These are phyloP conservation scores for Stachybotrys chlorohalonatus DNA, from an alignment of 2,329 filamentous ascomycete species.

Conservation along the genomic window DNA sequence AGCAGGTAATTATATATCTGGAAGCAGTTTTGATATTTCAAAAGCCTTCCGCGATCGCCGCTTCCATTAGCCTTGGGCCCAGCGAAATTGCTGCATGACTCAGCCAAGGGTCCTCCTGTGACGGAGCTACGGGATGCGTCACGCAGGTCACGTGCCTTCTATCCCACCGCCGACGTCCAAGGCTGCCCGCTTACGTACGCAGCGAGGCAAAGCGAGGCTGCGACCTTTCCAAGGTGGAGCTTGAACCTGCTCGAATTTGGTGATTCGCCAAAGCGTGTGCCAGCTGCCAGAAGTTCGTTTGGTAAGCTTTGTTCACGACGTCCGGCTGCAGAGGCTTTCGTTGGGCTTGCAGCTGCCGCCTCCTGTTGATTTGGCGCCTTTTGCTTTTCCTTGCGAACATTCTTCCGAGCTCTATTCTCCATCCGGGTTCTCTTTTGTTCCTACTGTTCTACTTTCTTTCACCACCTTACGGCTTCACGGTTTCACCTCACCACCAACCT, in stretches of 20 bases:
- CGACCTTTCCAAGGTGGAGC: neutral
- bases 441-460: conserved; percentile 9
- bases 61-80: neutral
- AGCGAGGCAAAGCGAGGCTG: neutral
- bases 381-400: conserved; percentile 7
- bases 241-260: neutral
- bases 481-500: neutral
- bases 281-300: neutral
- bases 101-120: neutral
- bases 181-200: too few relatives aligned
- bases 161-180: too few relatives aligned
- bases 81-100: neutral
- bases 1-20: too few relatives aligned
- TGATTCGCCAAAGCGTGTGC: neutral
- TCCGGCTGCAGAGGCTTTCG: neutral
- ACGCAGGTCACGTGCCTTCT: neutral
- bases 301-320: neutral
- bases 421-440: neutral
- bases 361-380: conserved; percentile 4
- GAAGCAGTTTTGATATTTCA: too few relatives aligned
- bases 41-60: neutral
- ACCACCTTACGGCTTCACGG: conserved; percentile 2
- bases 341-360: neutral
- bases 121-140: neutral
- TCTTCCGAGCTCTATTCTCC: neutral